These are phyloP conservation scores for Geotrichum europaeum DNA, from an alignment of 1,139 yeast genomes.

Conservation along the genomic window DNA sequence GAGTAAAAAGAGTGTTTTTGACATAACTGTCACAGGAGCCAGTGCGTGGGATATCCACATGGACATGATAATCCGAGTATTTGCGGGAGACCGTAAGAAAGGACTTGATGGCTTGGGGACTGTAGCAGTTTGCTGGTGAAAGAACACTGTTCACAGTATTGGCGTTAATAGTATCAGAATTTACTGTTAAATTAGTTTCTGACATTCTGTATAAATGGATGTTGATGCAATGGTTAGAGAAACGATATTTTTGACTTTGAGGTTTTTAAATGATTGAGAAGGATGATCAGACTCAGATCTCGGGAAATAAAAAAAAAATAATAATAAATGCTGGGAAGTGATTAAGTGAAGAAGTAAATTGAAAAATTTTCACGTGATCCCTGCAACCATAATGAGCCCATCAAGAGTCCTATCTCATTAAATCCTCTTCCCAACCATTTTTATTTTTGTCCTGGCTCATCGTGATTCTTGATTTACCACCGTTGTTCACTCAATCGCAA, in stretches of 20 bases:
- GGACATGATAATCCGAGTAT: conserved; percentile 27
- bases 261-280: not conserved
- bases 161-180: not conserved
- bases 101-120: conserved; percentile 25
- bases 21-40: conserved; percentile 29
- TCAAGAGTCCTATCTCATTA: not conserved
- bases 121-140: conserved; percentile 25
- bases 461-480: not conserved
- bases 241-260: not conserved
- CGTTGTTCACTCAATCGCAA: not conserved
- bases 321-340: too few species aligned
- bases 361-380: not conserved
- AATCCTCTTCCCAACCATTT: not conserved
- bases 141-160: conserved; percentile 20
- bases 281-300: not conserved
- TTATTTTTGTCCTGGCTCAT: not conserved
- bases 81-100: conserved; percentile 27
- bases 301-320: not conserved
- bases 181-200: not conserved
- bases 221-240: not conserved
- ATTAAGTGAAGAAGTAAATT: not conserved
- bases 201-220: not conserved
- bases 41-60: conserved; percentile 25
- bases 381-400: not conserved
- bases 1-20: conserved; percentile 28